Evolutionary conservation across 331 rosid species (phyloP).

Genomic region (Quercus tomentella): DNA sequence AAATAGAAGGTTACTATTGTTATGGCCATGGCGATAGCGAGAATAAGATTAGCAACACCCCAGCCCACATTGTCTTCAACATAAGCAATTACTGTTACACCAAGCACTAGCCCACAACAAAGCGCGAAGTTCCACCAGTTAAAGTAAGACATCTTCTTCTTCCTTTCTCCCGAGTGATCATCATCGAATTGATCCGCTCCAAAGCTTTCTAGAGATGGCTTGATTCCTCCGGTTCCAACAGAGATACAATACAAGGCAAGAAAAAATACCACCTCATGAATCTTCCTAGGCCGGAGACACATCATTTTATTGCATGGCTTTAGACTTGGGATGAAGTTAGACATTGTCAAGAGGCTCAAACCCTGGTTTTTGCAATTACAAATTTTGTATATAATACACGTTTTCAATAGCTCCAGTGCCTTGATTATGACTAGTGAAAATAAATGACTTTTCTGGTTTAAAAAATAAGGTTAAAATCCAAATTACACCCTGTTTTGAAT

Average conservation of each 20-base stretch:
- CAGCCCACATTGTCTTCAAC: constrained; percentile 49
- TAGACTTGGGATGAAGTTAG: constrained; percentile 49
- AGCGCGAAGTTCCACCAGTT: constrained; percentile 65
- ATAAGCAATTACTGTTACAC: constrained; percentile 50
- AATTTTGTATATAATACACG: neutral
- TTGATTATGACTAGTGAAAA: neutral
- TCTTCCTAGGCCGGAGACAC: constrained; percentile 33
- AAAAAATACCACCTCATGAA: constrained; percentile 51
- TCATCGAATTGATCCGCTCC: constrained; percentile 72
- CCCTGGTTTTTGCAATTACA: constrained; percentile 35
- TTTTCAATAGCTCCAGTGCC: neutral
- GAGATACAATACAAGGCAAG: constrained; percentile 49
- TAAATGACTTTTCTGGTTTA: neutral
- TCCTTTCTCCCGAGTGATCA: constrained; percentile 43
- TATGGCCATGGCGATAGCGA: constrained; percentile 34
- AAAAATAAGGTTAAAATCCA: neutral
- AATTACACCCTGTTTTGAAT: too few relatives aligned
- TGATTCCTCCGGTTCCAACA: constrained; percentile 63
- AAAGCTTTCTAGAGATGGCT: constrained; percentile 64
- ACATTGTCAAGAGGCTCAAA: constrained; percentile 43
- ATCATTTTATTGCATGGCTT: constrained; percentile 36
- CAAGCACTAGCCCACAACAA: constrained; percentile 41
- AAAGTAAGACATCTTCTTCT: constrained; percentile 60
- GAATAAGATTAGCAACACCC: constrained; percentile 49
- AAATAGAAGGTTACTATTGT: constrained; percentile 34